These are phyloP conservation scores for Martensiomyces pterosporus DNA, from an alignment of 192 early-diverging fungal genomes.

Conservation along the genomic window DNA sequence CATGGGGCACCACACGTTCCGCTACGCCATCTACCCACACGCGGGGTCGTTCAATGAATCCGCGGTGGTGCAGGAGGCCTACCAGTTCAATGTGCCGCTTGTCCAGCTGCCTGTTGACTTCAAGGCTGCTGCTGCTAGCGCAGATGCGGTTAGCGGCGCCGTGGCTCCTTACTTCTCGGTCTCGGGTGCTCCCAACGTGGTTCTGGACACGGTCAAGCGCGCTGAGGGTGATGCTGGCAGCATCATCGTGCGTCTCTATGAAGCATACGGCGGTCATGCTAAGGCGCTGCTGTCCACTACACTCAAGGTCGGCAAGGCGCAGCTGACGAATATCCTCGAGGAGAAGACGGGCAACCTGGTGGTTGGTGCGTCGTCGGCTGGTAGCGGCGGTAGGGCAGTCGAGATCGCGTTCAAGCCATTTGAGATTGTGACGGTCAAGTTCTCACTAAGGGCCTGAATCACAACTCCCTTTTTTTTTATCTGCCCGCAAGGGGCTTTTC, in stretches of 20 bases:
- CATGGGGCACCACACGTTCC: conserved; percentile 74
- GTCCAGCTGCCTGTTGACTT: conserved; percentile 42
- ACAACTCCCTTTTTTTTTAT: conserved; percentile 8
- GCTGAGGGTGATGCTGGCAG: conserved; percentile 71
- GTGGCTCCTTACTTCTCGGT: conserved; percentile 16
- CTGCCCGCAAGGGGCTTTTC: conserved; percentile 2
- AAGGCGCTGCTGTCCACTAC: conserved; percentile 13
- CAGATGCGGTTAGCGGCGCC: background rate
- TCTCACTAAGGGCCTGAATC: no score
- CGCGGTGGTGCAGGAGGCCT: conserved; percentile 80
- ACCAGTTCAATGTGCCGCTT: conserved; percentile 86
- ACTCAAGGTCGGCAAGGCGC: conserved; percentile 10
- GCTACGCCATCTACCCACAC: conserved; percentile 91
- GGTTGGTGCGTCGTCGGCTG: background rate
- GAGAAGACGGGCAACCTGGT: conserved; percentile 10
- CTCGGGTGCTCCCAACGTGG: conserved; percentile 57
- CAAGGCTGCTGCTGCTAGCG: background rate
- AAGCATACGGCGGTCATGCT: conserved; percentile 80
- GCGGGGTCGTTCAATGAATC: conserved; percentile 74
- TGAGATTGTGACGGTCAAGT: conserved; percentile 21
- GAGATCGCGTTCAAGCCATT: conserved; percentile 32
- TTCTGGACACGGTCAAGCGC: conserved; percentile 88
- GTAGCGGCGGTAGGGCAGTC: conserved; percentile 1
- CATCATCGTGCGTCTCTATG: conserved; percentile 82
- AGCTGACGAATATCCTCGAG: conserved; percentile 39